Evolutionary conservation across 495 filamentous ascomycete species (phyloP), one percentile per base, ranked within the genome.

Genomic region (Tuber brumale): DNA sequence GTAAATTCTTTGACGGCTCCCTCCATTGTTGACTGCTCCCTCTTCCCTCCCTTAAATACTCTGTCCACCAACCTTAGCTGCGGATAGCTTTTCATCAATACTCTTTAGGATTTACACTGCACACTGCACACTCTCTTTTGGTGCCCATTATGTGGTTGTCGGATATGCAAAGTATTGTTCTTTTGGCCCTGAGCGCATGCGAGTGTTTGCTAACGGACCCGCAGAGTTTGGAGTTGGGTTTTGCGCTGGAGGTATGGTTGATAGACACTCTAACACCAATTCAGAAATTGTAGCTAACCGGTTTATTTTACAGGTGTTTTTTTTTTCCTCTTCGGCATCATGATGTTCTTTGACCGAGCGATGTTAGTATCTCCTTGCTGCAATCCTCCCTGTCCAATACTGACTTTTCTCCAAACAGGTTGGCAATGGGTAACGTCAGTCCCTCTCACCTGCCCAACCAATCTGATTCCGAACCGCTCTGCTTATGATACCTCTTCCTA

Each of bases 281-380:
- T 35, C 35, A 75, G 45, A 69, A 73, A 19, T 44, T 72, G 77
- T 80, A 79, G 57, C 75, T 70, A 74, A 27, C 75, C 46, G 76
- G 72, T 69, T 75, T 41, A 70, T 48, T 61, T 31, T 7, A 71
- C 76, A 94, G 95, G 95, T 79, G 93, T 91, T 73, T 90, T 97
- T 86, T 99, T 99, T 88, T 89, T 99, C 70, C 86, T 97, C 82
- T 93, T 93, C 76, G 95, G 95, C 72, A 92, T 98, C 7, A 84
- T 98, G 78, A 89, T 99, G 86, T 97, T 99, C 86, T 99, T 98
- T 84, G 95, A 99, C 85, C 90, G 96, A 75, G 93, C 95, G 79
- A 92, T 98, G 94, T 92, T 87, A 77, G 70, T 75, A 70, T 44
- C 45, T 70, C 76, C 73, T 70, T 41, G 14, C 27, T 14, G 27